Evolutionary conservation across 495 filamentous ascomycete species (phyloP).

Genomic region (Penicillium riverlandense): DNA sequence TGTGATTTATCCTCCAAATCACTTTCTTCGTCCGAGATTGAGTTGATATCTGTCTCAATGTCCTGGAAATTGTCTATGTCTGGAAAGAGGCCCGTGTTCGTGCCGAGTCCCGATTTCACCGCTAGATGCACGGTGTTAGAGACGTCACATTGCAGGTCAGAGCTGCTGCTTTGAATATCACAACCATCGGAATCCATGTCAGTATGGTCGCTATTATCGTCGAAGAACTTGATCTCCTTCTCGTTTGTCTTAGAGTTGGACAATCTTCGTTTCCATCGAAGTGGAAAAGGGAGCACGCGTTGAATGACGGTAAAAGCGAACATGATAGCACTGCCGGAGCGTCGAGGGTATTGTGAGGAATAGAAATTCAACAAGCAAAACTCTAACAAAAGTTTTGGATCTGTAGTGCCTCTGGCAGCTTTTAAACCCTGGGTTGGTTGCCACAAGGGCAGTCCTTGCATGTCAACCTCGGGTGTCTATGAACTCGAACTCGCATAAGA

Average conservation of each 20-base stretch:
- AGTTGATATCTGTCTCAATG: too few species aligned
- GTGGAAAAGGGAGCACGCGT: conserved; percentile 15
- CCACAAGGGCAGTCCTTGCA: conserved; percentile 2
- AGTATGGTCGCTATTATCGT: conserved; percentile 1
- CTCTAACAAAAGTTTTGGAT: background rate
- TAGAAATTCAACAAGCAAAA: too few species aligned
- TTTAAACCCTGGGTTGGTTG: conserved; percentile 5
- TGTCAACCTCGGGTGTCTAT: conserved; percentile 1
- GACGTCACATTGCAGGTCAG: conserved; percentile 17
- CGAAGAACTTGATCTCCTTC: background rate
- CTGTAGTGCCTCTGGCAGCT: background rate
- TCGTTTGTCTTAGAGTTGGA: conserved; percentile 11
- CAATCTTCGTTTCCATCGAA: conserved; percentile 12
- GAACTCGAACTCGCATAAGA: conserved; percentile 12
- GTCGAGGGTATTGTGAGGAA: background rate
- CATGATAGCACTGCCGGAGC: conserved; percentile 8
- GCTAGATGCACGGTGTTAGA: conserved; percentile 16
- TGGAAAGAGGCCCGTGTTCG: too few species aligned
- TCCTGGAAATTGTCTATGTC: too few species aligned
- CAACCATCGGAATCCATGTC: background rate
- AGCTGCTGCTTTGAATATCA: background rate
- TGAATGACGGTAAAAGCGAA: conserved; percentile 18
- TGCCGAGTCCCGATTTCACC: conserved; percentile 10
- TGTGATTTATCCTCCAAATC: background rate
- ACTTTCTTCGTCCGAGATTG: too few species aligned